Base-by-base conservation (phyloP, 805 yeast species). In the Zygotorulaspora florentina region DNA sequence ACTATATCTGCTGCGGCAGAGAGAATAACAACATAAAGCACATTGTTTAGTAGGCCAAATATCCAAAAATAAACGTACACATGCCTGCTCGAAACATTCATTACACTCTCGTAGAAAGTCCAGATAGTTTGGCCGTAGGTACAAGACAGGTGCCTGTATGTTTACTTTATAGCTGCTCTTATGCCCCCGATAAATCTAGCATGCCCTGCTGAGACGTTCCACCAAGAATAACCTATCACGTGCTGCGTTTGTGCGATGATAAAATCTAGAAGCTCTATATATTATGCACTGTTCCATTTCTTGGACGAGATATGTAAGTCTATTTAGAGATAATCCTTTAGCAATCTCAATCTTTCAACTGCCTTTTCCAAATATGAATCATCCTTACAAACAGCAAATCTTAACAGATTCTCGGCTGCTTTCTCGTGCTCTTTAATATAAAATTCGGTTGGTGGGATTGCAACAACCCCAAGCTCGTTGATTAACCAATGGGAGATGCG, bases 361-460 rank as follows among this genome's bases (percentile, higher is more conserved):
- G 98, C 97, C 54, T 84, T 87, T 54, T 79, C 82, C 53, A 93
- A 74, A 48, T 87, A 74, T 3, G 71, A 75, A 62, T 93, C 95
- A 57, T 86, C 96, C 70, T 93, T 93, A 74, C 99, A 93, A 15
- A 93, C 95, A 12, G 99, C 98, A 65, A 93, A 90, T 61, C 99
- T 81, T 50, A 93, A 71, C 62, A 88, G 79, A 56, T 87, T 83
- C 62, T 90, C 96, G 45, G 91, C 89, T 13, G 83, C 80, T 45
- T 77, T 72, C 27, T 85, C 89, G 53, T 85, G 81, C 48, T 78
- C 81, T 8, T 80, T 77, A 36, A 81, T 76, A 58, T 87, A 80
- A 61, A 93, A 93, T 67, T 91, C 98, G n/a, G 96, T 85, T 25
- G 98, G 98, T 9, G 99, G 99, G 53, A 93, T 93, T 3, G 96